A percentile compares a stretch with the other conserved stretches of the same genome.
Evolutionary conservation across 1,139 yeast species (phyloP).

Genomic region (Taiozyma sp.): DNA sequence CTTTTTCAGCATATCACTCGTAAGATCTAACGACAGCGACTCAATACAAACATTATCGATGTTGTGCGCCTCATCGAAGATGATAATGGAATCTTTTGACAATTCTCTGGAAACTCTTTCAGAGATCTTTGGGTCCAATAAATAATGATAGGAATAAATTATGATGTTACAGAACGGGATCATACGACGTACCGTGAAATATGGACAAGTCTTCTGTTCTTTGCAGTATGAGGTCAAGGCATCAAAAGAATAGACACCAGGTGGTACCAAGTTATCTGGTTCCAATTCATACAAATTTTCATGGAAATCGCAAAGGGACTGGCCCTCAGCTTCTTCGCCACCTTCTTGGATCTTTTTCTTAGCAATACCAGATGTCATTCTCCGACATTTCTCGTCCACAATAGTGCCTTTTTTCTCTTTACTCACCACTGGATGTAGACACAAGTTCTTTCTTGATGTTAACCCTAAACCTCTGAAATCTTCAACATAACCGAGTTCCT

Average conservation of each 20-base stretch:
- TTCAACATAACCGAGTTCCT: constrained; percentile 79
- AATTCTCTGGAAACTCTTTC: constrained; percentile 91
- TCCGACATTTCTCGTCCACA: constrained; percentile 94
- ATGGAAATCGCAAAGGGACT: constrained; percentile 75
- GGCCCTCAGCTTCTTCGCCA: constrained; percentile 40
- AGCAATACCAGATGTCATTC: constrained; percentile 89
- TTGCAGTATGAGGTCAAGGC: constrained; percentile 74
- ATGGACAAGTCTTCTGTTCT: constrained; percentile 82
- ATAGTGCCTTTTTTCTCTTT: constrained; percentile 89
- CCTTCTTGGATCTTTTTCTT: constrained; percentile 63
- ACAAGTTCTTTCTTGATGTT: constrained; percentile 89
- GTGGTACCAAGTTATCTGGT: constrained; percentile 83
- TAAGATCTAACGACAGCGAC: constrained; percentile 82
- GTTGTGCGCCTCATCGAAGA: constrained; percentile 97
- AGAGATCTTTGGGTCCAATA: constrained; percentile 94
- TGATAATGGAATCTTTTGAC: constrained; percentile 88
- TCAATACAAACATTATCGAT: constrained; percentile 98
- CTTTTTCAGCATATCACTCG: constrained; percentile 75
- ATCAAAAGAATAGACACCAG: constrained; percentile 94
- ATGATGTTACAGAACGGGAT: constrained; percentile 91
- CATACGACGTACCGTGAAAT: constrained; percentile 97
- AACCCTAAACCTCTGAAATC: constrained; percentile 92
- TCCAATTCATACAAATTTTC: constrained; percentile 84
- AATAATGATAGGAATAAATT: constrained; percentile 93
- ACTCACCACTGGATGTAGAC: constrained; percentile 84